A percentile compares a stretch with the other conserved stretches of the same genome.
Conservation (phyloP, 2,329 filamentous ascomycete genomes). For the Cordyceps tenuipes region DNA sequence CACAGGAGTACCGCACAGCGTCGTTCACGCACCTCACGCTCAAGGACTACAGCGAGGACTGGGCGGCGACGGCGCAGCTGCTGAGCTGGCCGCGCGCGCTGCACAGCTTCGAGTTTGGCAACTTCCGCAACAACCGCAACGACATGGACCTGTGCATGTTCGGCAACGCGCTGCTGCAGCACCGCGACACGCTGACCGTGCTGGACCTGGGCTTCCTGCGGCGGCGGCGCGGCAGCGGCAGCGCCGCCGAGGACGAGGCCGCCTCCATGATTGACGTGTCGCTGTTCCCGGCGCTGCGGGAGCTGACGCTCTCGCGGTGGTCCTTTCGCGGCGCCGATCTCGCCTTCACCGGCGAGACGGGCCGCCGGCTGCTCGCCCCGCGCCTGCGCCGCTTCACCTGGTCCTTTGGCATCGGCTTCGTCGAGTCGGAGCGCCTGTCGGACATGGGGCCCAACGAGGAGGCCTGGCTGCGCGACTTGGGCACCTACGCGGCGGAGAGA, state of each 20-base stretch:
- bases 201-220: neutral
- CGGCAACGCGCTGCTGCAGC: neutral
- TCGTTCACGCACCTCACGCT: neutral
- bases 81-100: neutral
- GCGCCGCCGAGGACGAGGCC: neutral
- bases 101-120: slow-evolving; percentile 2
- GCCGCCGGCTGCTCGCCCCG: neutral
- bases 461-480: neutral
- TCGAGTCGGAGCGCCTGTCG: neutral
- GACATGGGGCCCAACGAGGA: slow-evolving; percentile 3
- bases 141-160: slow-evolving; percentile 3
- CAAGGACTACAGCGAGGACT: slow-evolving; percentile 1
- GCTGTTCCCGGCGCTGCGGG: neutral
- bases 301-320: neutral
- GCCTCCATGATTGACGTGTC: neutral
- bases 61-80: neutral
- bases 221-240: neutral
- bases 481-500: neutral
- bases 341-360: neutral
- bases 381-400: neutral
- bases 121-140: neutral
- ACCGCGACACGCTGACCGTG: neutral
- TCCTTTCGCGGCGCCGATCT: neutral
- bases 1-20: neutral
- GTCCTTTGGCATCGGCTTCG: neutral